Percentiles rank a stretch among this genome's conserved stretches.
These are phyloP conservation scores for Myxozyma geophila DNA, from an alignment of 805 yeast genomes.

Conservation along the genomic window DNA sequence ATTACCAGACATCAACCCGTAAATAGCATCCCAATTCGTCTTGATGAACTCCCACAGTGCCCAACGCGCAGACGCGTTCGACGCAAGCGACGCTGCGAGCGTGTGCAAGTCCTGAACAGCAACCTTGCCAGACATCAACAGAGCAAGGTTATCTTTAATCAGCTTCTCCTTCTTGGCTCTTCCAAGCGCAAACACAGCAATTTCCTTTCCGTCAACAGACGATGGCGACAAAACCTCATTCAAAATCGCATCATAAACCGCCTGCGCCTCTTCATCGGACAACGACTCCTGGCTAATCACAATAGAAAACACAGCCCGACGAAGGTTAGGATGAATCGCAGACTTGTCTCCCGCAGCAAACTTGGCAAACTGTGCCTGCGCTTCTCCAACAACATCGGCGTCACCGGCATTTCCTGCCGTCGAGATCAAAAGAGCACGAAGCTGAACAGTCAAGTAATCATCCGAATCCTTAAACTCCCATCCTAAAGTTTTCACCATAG, in stretches of 20 bases:
- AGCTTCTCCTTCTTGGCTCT: constrained; percentile 48
- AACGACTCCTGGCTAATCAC: constrained; percentile 47
- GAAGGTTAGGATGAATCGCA: constrained; percentile 57
- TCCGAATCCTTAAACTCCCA: constrained; percentile 58
- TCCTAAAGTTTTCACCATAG: constrained; percentile 58
- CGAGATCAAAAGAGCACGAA: constrained; percentile 64
- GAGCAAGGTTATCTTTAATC: constrained; percentile 49
- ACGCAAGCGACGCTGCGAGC: constrained; percentile 54
- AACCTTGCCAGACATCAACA: constrained; percentile 51
- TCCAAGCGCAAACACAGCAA: constrained; percentile 62
- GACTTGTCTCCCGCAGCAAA: constrained; percentile 52
- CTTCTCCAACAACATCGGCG: constrained; percentile 52
- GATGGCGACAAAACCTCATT: constrained; percentile 57
- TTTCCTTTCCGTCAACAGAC: constrained; percentile 61
- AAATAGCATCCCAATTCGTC: constrained; percentile 53
- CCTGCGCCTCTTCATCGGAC: constrained; percentile 45
- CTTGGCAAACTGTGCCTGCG: constrained; percentile 47
- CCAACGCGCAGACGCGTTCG: constrained; percentile 52
- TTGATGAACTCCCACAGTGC: constrained; percentile 57
- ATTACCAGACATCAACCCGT: constrained; percentile 53
- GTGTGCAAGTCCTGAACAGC: constrained; percentile 61
- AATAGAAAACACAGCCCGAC: constrained; percentile 52
- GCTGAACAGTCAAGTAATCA: constrained; percentile 65
- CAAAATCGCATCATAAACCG: constrained; percentile 50
- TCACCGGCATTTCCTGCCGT: constrained; percentile 62